Conservation (phyloP, 2,329 filamentous ascomycete genomes). For the Akanthomyces muscarius region DNA sequence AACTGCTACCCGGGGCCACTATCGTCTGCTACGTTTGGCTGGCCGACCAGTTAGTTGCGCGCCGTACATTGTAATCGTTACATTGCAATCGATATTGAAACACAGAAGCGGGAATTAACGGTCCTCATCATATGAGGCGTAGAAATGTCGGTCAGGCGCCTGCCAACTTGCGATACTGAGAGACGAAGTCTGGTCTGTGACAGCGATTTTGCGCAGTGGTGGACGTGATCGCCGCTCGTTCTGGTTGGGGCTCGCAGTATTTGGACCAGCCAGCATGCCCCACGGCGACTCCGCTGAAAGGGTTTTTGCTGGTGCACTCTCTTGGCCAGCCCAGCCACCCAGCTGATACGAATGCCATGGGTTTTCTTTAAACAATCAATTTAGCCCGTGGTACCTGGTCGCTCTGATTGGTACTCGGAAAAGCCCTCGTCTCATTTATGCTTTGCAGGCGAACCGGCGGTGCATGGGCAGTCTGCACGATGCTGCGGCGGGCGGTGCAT, state of each 20-base stretch:
- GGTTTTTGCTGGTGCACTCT: neutral
- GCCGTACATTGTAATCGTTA: no score
- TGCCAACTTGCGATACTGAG: no score
- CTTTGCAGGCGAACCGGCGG: neutral
- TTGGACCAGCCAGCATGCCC: neutral
- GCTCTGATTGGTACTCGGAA: neutral
- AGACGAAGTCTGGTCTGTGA: neutral
- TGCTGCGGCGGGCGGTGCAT: neutral
- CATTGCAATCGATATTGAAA: no score
- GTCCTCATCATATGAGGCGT: no score
- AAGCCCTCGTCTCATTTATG: neutral
- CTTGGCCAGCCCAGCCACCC: constrained; percentile 1
- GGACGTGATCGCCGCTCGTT: neutral
- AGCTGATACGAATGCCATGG: neutral
- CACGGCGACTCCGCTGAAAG: constrained; percentile 7
- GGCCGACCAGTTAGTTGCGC: no score
- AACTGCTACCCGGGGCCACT: neutral
- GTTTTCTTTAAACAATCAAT: neutral
- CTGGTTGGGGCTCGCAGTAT: neutral
- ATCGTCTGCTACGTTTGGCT: neutral
- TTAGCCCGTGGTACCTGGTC: no score
- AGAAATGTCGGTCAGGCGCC: no score
- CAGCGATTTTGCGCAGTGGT: neutral
- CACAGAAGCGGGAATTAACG: no score
- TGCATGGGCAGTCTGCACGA: neutral